A percentile compares a stretch with the other conserved stretches of the same genome.
phyloP scores from a whole-genome alignment of 495 filamentous ascomycete genomes.

The Pseudevernia furfuracea region DNA sequence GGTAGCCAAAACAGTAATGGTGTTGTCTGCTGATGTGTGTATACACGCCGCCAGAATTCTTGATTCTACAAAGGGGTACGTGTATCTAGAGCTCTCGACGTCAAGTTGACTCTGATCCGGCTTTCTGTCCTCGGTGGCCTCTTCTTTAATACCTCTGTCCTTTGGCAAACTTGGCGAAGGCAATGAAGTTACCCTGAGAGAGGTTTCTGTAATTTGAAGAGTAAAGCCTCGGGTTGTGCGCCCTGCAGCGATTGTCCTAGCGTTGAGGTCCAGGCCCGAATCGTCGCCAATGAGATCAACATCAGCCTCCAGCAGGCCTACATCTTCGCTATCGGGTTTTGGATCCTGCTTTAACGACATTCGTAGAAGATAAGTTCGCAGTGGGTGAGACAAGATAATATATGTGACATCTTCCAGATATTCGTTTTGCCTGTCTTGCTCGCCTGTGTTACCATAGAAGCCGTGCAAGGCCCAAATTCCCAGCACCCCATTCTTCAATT shows the following conservation, averaged over 20 bases:
- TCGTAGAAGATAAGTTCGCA: constrained; percentile 14
- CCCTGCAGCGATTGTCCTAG: constrained; percentile 51
- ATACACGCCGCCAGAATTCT: constrained; percentile 7
- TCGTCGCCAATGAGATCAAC: constrained; percentile 2
- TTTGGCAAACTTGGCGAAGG: neutral
- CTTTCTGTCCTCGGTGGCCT: constrained; percentile 3
- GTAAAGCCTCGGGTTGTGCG: constrained; percentile 34
- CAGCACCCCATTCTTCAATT: constrained; percentile 36
- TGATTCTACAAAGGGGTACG: constrained; percentile 3
- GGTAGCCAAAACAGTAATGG: neutral
- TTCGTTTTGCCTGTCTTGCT: neutral
- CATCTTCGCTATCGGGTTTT: neutral
- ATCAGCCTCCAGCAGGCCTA: neutral
- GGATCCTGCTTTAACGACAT: neutral
- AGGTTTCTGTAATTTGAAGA: constrained; percentile 48
- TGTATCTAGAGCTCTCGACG: neutral
- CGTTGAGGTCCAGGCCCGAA: constrained; percentile 40
- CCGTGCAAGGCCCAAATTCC: constrained; percentile 38
- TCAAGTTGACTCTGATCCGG: neutral
- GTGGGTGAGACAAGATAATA: constrained; percentile 14
- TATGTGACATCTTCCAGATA: constrained; percentile 19
- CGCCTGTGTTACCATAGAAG: constrained; percentile 3
- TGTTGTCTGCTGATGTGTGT: neutral
- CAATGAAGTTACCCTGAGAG: constrained; percentile 1
- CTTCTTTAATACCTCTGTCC: neutral